Percentiles rank a stretch among this genome's conserved stretches.
Evolutionary conservation across 371 early-diverging fungal genomes (phyloP).

Genomic region (Haplosporangium sp.): DNA sequence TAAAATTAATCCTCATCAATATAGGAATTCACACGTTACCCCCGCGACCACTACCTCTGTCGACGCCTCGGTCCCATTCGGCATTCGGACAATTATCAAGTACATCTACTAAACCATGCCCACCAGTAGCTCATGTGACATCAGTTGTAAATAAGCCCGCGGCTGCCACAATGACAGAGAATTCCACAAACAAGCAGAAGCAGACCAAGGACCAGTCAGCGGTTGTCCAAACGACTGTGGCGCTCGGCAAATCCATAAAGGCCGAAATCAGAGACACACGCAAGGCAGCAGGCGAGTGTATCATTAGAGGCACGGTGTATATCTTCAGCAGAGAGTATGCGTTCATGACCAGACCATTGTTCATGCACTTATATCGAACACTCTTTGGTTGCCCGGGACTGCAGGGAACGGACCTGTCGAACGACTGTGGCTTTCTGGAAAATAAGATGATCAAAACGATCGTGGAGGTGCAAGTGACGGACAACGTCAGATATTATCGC

Average conservation of each 20-base stretch:
- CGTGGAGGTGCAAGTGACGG: background rate
- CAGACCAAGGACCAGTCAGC: background rate
- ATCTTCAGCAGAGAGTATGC: slow-evolving; percentile 12
- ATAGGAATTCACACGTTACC: too few species aligned
- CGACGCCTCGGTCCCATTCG: too few species aligned
- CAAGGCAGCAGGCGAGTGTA: slow-evolving; percentile 20
- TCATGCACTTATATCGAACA: slow-evolving; percentile 8
- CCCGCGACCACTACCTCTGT: too few species aligned
- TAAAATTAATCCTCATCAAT: too few species aligned
- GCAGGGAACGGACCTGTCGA: background rate
- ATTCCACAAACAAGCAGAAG: background rate
- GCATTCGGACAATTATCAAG: too few species aligned
- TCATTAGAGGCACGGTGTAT: slow-evolving; percentile 13
- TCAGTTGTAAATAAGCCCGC: too few species aligned
- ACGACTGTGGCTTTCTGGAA: slow-evolving; percentile 6
- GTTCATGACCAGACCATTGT: slow-evolving; percentile 15
- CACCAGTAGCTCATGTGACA: too few species aligned
- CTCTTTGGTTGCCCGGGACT: slow-evolving; percentile 12
- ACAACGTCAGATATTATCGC: slow-evolving; percentile 14
- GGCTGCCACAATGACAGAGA: background rate
- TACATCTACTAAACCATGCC: too few species aligned
- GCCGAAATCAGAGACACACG: slow-evolving; percentile 8
- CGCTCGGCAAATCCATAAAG: background rate
- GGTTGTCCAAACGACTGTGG: too few species aligned
- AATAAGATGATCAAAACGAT: slow-evolving; percentile 2